These are phyloP conservation scores for Leavenworthia alabamica DNA, from an alignment of 345 rosid species.

Conservation along the genomic window DNA sequence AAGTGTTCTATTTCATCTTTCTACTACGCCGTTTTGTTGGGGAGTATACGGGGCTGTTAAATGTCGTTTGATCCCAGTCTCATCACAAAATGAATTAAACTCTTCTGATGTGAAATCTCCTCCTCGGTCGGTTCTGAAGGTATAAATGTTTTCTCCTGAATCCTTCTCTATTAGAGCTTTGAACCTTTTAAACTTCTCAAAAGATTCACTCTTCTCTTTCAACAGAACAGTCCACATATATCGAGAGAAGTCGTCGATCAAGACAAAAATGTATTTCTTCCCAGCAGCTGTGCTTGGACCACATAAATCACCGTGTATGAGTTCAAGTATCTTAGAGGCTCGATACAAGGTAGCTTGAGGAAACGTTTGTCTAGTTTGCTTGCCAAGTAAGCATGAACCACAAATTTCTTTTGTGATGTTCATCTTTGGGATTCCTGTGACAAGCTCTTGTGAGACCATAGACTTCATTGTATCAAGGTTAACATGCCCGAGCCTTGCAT, in stretches of 20 bases:
- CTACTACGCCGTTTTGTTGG: neutral
- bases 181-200: neutral
- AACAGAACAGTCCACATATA: neutral
- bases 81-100: neutral
- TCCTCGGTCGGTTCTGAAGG: neutral
- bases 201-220: neutral
- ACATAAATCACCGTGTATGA: no score
- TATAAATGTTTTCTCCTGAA: neutral
- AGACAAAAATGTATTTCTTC: neutral
- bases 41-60: neutral
- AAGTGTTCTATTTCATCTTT: neutral
- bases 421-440: no score
- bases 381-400: no score
- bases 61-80: neutral
- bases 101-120: neutral
- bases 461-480: no score
- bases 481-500: no score
- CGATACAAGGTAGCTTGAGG: no score
- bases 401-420: no score
- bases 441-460: no score
- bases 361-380: no score
- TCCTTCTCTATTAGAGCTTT: neutral
- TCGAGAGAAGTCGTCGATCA: neutral
- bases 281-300: no score
- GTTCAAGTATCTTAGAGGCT: no score